Conservation (phyloP, 169 alveolate species). For the Cryptosporidium bovis region DNA sequence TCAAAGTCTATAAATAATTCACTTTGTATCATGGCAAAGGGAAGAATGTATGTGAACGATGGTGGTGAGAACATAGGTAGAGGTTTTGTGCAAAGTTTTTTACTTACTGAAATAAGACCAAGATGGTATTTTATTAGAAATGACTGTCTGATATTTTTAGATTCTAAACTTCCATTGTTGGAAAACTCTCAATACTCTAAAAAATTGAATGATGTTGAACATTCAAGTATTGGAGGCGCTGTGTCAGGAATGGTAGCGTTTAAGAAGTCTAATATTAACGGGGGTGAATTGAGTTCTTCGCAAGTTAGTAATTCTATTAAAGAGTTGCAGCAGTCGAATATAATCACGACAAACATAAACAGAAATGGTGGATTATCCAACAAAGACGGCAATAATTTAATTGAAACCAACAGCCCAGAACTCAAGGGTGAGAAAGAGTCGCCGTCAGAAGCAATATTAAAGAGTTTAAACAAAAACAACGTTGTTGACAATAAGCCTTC, state of each 20-base stretch:
- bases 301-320: neutral
- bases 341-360: neutral
- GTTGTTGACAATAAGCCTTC: neutral
- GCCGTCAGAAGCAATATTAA: neutral
- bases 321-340: neutral
- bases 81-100: conserved; percentile 59
- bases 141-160: conserved; percentile 60
- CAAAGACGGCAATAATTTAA: neutral
- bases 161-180: conserved; percentile 46
- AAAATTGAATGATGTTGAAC: neutral
- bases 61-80: conserved; percentile 38
- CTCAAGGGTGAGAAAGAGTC: neutral
- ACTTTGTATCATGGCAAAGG: conserved; percentile 54
- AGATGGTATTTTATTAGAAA: conserved; percentile 69
- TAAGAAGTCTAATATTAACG: neutral
- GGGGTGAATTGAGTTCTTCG: neutral
- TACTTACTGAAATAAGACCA: conserved; percentile 66
- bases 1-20: conserved; percentile 61
- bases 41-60: conserved; percentile 68
- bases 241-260: too few species aligned
- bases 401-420: neutral
- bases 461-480: neutral
- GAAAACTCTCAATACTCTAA: neutral
- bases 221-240: too few species aligned
- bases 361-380: neutral